Evolutionary conservation across 192 early-diverging fungal genomes (phyloP), one percentile per base, ranked within the genome.

Genomic region (Coemansia brasiliensis): DNA sequence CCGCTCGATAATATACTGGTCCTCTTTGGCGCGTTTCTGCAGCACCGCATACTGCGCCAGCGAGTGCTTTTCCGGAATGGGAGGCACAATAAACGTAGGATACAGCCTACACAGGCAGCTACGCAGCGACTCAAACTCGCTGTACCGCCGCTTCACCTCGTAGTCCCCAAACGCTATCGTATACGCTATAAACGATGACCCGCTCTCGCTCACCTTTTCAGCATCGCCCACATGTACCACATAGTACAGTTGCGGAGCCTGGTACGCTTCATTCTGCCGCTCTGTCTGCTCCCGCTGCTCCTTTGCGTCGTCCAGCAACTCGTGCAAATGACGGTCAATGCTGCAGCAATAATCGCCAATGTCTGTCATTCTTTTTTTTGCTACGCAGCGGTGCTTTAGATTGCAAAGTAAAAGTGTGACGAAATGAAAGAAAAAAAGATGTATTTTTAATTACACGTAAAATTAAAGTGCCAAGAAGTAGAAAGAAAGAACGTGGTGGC

Each of bases 1-100:
- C 35, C 89, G 84, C 58, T 93, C 92, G 21, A 99, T 92, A 55
- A 94, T 91, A 26, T 83, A 78, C 27, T 88, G 83, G 76, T 99
- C 94, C 71, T 98, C 90, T 70, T 96, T 93, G 39, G 92, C 90
- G 57, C 93, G 89, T 59, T 83, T 87, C 67, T 92, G 93, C 49
- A 92, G 79, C 61, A 72, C 64, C 15, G 69, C 73, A 40, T 64
- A 84, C 59, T 79, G 85, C 79, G 88, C 81, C 50, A 99, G 67
- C 17, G 92, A 87, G 80, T 99, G 95, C 77, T 99, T 99, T 58
- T 96, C 94, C 16, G 96, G 96, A 61, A 99, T 95, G 18, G 96
- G 95, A 5, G 95, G 94, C 9, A 98, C 85, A 46, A 96, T 89
- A 39, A 91, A 66, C 1, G 88, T 91, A 5, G 94, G 94, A 67